Evolutionary conservation across 106 monocot species (phyloP).

Genomic region (Apostasia shenzhenica): DNA sequence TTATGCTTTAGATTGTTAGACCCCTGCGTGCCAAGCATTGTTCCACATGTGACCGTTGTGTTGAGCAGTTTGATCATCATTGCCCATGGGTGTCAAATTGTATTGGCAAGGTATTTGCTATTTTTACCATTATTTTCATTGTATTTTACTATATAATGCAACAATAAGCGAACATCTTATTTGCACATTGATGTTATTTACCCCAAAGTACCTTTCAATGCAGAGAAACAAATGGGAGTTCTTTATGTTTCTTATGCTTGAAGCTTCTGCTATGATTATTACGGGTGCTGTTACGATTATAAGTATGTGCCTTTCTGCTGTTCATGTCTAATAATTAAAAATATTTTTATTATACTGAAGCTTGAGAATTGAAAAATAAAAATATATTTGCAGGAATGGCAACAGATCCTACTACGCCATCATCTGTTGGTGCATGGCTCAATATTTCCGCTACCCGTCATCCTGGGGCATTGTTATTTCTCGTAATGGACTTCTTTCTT

Average conservation of each 20-base stretch:
- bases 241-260: constrained; percentile 87
- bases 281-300: constrained; percentile 67
- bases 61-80: constrained; percentile 99
- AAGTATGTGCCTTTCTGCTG: constrained; percentile 42
- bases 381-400: constrained; percentile 38
- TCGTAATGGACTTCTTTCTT: constrained; percentile 70
- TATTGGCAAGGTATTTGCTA: constrained; percentile 66
- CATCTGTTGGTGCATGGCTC: constrained; percentile 74
- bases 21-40: constrained; percentile 95
- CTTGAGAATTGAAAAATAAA: background rate
- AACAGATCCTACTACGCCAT: constrained; percentile 56
- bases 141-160: background rate
- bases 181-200: background rate
- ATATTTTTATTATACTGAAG: constrained; percentile 2
- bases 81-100: constrained; percentile 99
- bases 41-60: constrained; percentile 94
- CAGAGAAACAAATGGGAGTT: constrained; percentile 99
- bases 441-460: constrained; percentile 51
- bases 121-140: background rate
- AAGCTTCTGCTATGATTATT: constrained; percentile 84
- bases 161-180: no score
- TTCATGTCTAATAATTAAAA: constrained; percentile 21
- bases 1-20: constrained; percentile 73
- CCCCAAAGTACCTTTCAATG: constrained; percentile 7
- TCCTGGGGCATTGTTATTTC: constrained; percentile 73